Conservation (phyloP, 192 early-diverging fungal species). For the Coemansia sp. region DNA sequence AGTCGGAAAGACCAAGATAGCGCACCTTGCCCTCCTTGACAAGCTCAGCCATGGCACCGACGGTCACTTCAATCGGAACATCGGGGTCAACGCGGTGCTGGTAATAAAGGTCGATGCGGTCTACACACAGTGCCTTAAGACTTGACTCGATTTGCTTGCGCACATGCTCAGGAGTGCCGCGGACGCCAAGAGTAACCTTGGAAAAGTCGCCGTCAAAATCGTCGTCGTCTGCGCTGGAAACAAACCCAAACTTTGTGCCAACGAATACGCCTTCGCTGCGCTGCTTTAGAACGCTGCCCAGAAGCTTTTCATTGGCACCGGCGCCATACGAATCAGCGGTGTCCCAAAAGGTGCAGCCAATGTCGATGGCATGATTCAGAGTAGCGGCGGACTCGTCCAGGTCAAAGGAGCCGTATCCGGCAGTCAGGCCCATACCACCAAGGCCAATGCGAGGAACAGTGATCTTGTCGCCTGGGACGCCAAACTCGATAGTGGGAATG, state of each 20-base stretch:
- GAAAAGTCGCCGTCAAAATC: not conserved
- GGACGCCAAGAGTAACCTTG: constrained; percentile 9
- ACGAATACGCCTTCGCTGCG: constrained; percentile 1
- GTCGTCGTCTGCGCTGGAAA: not conserved
- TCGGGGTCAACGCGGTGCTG: constrained; percentile 33
- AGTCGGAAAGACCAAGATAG: constrained; percentile 43
- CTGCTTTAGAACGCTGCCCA: constrained; percentile 29
- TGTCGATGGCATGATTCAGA: constrained; percentile 53
- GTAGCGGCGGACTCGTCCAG: constrained; percentile 40
- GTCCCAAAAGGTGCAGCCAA: too few species aligned
- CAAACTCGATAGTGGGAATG: constrained; percentile 23
- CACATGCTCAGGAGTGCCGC: constrained; percentile 54
- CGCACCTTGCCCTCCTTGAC: constrained; percentile 44
- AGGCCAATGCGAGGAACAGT: too few species aligned
- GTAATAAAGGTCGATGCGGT: constrained; percentile 46
- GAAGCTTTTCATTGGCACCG: constrained; percentile 55
- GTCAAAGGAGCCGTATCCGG: constrained; percentile 36
- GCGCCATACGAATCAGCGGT: constrained; percentile 59
- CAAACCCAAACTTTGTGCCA: constrained; percentile 2
- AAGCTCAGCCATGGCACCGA: constrained; percentile 40
- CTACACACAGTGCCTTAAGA: constrained; percentile 25
- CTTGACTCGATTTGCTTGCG: constrained; percentile 20
- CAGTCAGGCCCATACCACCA: too few species aligned
- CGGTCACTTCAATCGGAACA: constrained; percentile 38
- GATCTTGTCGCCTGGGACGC: too few species aligned